These are phyloP conservation scores for Plasmodium yoelii DNA, from an alignment of 169 alveolate species.

Conservation along the genomic window DNA sequence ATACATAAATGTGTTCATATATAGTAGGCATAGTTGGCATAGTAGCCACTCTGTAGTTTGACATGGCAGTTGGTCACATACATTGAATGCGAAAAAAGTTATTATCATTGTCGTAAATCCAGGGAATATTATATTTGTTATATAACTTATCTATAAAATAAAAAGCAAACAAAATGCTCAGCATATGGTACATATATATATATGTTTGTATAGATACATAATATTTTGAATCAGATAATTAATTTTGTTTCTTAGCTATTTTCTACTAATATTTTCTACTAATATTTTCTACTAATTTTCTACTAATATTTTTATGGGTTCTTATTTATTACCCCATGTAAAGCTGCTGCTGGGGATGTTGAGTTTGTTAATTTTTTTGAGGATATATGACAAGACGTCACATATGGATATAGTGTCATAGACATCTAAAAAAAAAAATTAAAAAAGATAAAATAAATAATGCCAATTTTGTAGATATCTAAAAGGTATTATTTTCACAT, in stretches of 20 bases:
- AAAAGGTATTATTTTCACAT: not conserved
- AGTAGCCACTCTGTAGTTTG: too few species aligned
- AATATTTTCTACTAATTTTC: not conserved
- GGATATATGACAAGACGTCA: slow-evolving; percentile 24
- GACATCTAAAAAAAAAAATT: slow-evolving; percentile 34
- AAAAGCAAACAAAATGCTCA: not conserved
- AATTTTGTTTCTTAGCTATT: not conserved
- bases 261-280: not conserved
- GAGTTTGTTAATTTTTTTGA: slow-evolving; percentile 58
- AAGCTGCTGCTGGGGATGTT: slow-evolving; percentile 70
- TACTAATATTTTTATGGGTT: not conserved
- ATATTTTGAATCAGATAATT: not conserved
- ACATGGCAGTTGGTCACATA: too few species aligned
- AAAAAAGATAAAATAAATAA: not conserved
- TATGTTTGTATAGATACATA: not conserved
- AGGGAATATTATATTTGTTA: slow-evolving; percentile 60
- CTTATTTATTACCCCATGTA: slow-evolving; percentile 48
- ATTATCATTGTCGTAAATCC: slow-evolving; percentile 42
- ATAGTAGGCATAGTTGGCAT: too few species aligned
- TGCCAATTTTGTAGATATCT: not conserved
- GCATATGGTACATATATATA: not conserved
- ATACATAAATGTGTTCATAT: too few species aligned
- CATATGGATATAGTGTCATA: slow-evolving; percentile 50
- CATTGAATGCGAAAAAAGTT: slow-evolving; percentile 48
- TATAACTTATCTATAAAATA: slow-evolving; percentile 35